phyloP scores from a whole-genome alignment of 805 yeast species.

The Metschnikowia similis region DNA sequence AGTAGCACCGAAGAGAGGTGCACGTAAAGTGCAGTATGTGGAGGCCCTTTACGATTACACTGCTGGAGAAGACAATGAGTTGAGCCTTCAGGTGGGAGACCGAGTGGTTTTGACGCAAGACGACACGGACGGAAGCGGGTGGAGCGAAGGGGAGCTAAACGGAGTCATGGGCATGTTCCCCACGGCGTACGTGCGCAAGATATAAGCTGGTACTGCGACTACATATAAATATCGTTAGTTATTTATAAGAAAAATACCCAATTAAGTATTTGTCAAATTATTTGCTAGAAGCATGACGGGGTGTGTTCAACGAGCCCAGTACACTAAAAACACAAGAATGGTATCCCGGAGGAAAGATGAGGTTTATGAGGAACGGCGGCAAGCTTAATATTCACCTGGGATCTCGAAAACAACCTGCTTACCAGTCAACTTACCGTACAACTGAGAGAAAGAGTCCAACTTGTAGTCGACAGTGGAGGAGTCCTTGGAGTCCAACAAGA shows the following conservation, averaged over 20 bases:
- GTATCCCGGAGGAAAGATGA: conserved; percentile 11
- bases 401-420: conserved; percentile 98
- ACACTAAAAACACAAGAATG: conserved; percentile 19
- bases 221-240: conserved; percentile 15
- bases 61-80: conserved; percentile 78
- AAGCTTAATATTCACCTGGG: conserved; percentile 43
- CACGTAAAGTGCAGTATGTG: conserved; percentile 57
- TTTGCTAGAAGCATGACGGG: conserved; percentile 19
- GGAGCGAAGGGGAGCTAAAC: conserved; percentile 87
- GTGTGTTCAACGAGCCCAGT: conserved; percentile 13
- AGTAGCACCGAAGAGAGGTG: conserved; percentile 76
- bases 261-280: conserved; percentile 19
- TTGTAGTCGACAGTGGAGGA: conserved; percentile 95
- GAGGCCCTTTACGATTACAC: conserved; percentile 71
- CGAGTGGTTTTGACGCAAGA: conserved; percentile 56
- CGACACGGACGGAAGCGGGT: conserved; percentile 70
- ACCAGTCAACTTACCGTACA: conserved; percentile 98
- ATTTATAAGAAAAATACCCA: conserved; percentile 21
- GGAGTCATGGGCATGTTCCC: conserved; percentile 74
- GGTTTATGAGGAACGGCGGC: conserved; percentile 6
- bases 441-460: conserved; percentile 98
- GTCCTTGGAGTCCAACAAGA: conserved; percentile 96
- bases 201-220: conserved; percentile 14
- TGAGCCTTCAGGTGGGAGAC: conserved; percentile 71
- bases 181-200: conserved; percentile 57